These are phyloP conservation scores for Psilocybe cubensis DNA, from an alignment of 768 basidiomycete genomes.

Conservation along the genomic window DNA sequence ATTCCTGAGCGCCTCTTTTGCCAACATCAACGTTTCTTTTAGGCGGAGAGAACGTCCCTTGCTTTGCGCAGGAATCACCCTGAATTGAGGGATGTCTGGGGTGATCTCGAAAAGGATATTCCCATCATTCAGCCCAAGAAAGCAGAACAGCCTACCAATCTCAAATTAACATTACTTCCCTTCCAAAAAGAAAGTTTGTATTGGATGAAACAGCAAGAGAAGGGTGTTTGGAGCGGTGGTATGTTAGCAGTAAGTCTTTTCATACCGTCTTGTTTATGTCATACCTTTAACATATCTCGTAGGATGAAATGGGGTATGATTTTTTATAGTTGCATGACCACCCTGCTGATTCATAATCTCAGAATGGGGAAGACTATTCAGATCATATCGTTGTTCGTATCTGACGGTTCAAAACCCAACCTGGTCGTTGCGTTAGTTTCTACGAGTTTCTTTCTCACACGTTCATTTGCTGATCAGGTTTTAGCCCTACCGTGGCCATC, in stretches of 20 bases:
- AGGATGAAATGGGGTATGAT: conserved; percentile 92
- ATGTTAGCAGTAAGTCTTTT: conserved; percentile 77
- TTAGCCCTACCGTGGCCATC: conserved; percentile 52
- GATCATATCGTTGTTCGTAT: conserved; percentile 87
- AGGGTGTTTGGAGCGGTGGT: conserved; percentile 85
- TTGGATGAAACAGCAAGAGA: conserved; percentile 97
- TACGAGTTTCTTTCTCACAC: conserved; percentile 18
- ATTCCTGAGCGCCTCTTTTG: neutral
- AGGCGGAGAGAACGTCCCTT: conserved; percentile 76
- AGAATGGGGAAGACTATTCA: conserved; percentile 98
- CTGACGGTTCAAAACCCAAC: conserved; percentile 79
- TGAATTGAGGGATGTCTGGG: conserved; percentile 86
- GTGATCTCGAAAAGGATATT: conserved; percentile 71
- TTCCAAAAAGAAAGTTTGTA: conserved; percentile 95
- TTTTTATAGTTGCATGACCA: neutral
- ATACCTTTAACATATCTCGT: conserved; percentile 1
- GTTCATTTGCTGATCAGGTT: conserved; percentile 17
- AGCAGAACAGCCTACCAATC: conserved; percentile 78
- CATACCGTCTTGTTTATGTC: neutral
- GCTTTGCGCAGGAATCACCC: conserved; percentile 73
- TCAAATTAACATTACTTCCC: conserved; percentile 86
- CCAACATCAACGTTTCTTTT: neutral
- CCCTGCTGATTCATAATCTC: conserved; percentile 12
- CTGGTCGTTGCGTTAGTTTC: conserved; percentile 86
- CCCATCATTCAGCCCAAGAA: conserved; percentile 65